Base-by-base conservation (phyloP, 495 filamentous ascomycete genomes). In the Lichenothelia convexa region DNA sequence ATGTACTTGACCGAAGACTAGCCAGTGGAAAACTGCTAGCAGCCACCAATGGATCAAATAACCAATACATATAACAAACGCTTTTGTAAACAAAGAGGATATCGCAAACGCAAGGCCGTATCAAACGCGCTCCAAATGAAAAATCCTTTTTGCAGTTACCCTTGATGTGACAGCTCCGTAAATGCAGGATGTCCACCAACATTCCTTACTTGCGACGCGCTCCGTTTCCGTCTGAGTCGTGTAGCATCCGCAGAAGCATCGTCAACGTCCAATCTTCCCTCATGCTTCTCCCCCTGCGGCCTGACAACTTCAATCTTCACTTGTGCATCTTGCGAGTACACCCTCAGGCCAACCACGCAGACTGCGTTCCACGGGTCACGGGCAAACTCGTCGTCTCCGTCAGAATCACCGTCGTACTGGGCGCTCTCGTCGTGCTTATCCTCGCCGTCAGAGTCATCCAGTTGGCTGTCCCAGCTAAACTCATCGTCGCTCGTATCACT, bases 321-420 rank as follows among this genome's bases (percentile, higher is more conserved):
- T 29, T 59, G 55, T 4, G 60, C 55, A 40, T 73, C 32, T 5
- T 15, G 70, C 18, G 59, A 73, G 52, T 82, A 89, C 1, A 93
- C 71, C 21, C 76, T 63, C 31, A 93, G 48, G 0, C 83, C 82
- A 0, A 89, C 69, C 1, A 86, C 79, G 30, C 71, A 81, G 0
- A 87, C 71, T 0, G 84, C 82, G 51, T 91, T 89, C 84, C 84
- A 93, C 1, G 80, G 78, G 33, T 86, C 56, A 11, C 47, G 39
- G 15, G 41, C 50, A 27, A 59, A 54, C 22, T 51, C 43, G 16
- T 43, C 47, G 35, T n/a, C n/a, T n/a, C n/a, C n/a, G n/a, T 51
- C 43, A 17, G 24, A 32, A 9, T 32, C 16, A 7, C 16, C 30
- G 11, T 17, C 30, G 30, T 8, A 8, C 18, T 13, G 24, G 13